phyloP scores from a whole-genome alignment of 2,329 filamentous ascomycete species.

The Phyllosticta citrichinensis region DNA sequence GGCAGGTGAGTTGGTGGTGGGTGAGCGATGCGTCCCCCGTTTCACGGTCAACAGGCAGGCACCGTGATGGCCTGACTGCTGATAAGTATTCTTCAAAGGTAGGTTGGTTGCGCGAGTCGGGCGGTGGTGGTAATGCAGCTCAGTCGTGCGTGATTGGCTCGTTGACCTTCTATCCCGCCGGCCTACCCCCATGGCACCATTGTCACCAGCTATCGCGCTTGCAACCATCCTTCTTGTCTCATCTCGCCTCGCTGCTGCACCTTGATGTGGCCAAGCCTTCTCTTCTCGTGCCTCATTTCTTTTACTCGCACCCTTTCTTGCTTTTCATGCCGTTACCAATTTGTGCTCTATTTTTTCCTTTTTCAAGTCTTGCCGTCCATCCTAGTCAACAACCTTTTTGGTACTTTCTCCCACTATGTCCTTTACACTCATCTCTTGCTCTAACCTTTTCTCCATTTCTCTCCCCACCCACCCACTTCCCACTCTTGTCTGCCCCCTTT shows the following conservation, averaged over 20 bases:
- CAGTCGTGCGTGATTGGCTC: not conserved
- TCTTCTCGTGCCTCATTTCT: not conserved
- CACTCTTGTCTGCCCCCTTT: too few species aligned
- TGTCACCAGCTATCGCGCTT: not conserved
- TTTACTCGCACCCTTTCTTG: not conserved
- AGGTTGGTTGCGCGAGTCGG: not conserved
- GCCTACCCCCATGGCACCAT: not conserved
- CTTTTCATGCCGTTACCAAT: not conserved
- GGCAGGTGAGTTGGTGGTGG: not conserved
- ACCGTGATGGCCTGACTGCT: not conserved
- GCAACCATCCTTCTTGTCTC: not conserved
- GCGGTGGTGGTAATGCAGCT: not conserved
- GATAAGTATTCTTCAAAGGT: not conserved
- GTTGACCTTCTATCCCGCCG: not conserved
- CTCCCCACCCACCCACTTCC: too few species aligned
- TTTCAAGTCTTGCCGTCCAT: not conserved
- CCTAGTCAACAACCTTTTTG: too few species aligned
- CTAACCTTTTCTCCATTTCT: too few species aligned
- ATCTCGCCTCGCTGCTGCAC: not conserved
- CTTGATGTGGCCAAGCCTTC: not conserved
- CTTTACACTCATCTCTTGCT: too few species aligned
- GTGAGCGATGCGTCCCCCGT: not conserved
- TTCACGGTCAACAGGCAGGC: not conserved
- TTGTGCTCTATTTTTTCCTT: not conserved
- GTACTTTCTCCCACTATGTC: too few species aligned